Evolutionary conservation across 352 stramenopile species (phyloP).

Genomic region (Globisporangium ultimum): DNA sequence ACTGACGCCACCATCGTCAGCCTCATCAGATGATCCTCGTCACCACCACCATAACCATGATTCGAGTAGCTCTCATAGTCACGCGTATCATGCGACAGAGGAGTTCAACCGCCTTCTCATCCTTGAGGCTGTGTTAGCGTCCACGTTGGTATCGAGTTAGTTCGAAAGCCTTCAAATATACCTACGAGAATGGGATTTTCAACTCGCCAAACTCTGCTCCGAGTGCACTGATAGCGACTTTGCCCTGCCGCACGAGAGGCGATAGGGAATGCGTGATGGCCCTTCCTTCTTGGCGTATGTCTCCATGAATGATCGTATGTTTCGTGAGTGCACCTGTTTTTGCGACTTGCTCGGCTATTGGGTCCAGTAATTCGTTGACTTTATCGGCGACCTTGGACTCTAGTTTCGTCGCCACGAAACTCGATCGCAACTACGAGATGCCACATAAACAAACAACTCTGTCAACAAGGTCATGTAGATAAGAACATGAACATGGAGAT

Average conservation of each 20-base stretch:
- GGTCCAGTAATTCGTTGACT: no score
- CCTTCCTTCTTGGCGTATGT: constrained; percentile 10
- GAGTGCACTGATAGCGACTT: constrained; percentile 6
- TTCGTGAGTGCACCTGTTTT: no score
- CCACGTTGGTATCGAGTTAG: constrained; percentile 27
- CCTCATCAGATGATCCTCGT: background rate
- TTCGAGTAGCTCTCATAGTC: background rate
- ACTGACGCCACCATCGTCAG: constrained; percentile 3
- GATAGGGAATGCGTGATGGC: no score
- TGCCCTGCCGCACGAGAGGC: no score
- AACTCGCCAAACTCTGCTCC: background rate
- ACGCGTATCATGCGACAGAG: constrained; percentile 4
- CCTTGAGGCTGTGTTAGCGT: constrained; percentile 40
- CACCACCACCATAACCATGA: background rate
- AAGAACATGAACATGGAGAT: background rate
- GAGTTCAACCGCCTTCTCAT: constrained; percentile 37
- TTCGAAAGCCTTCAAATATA: background rate
- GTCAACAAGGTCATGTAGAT: background rate
- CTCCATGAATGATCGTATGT: no score
- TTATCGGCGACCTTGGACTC: no score
- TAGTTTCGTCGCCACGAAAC: no score
- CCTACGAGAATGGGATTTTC: constrained; percentile 5
- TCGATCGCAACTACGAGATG: no score
- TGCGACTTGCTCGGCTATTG: no score
- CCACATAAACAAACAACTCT: background rate